These are phyloP conservation scores for Papiliotrema nemorosa DNA, from an alignment of 1,284 basidiomycete genomes.

Conservation along the genomic window DNA sequence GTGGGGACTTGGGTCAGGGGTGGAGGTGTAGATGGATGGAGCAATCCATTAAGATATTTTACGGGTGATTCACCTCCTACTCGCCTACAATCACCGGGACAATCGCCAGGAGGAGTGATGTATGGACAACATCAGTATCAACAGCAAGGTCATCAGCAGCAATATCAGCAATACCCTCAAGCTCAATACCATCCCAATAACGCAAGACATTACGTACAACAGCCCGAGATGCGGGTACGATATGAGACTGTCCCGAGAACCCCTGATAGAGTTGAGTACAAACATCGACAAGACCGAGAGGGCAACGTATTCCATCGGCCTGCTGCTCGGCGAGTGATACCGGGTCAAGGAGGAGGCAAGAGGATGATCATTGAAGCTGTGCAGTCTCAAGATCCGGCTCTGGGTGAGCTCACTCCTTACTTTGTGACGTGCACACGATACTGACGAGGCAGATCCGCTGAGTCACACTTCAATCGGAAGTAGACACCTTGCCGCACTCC, in stretches of 20 bases:
- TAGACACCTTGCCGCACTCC: slow-evolving; percentile 6
- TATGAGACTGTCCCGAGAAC: background rate
- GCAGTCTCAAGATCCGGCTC: no score
- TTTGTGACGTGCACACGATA: background rate
- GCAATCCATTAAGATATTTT: no score
- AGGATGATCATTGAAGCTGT: background rate
- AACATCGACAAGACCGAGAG: background rate
- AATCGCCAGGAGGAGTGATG: background rate
- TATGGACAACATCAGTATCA: background rate
- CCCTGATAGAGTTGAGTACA: background rate
- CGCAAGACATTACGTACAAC: no score
- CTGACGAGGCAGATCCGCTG: background rate
- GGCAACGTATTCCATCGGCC: background rate
- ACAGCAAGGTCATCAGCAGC: background rate
- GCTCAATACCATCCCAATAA: no score
- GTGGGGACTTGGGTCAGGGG: slow-evolving; percentile 21
- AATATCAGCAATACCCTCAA: slow-evolving; percentile 2
- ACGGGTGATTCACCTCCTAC: no score
- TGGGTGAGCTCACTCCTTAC: background rate
- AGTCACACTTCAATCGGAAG: background rate
- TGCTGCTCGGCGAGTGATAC: background rate
- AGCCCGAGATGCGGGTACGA: background rate
- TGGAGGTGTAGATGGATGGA: slow-evolving; percentile 6
- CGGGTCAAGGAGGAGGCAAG: background rate
- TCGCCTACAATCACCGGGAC: no score